These are phyloP conservation scores for Arxiozyma bovina DNA, from an alignment of 1,139 yeast genomes.

Conservation along the genomic window DNA sequence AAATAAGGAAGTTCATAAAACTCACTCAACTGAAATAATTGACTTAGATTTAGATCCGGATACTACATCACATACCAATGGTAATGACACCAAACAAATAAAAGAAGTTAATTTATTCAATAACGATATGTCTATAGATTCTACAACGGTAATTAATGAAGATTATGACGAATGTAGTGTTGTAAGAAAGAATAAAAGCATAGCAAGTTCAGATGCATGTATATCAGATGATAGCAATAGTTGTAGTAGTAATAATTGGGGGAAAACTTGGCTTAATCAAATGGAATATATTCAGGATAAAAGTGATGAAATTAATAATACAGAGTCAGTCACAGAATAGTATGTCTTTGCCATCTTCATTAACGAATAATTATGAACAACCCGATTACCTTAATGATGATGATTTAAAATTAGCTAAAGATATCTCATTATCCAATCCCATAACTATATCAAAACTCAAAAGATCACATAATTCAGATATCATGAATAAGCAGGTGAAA, in stretches of 20 bases:
- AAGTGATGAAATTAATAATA: neutral
- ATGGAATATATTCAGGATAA: neutral
- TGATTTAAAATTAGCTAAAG: constrained; percentile 20
- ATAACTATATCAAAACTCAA: constrained; percentile 24
- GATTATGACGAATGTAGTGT: neutral
- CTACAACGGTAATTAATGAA: neutral
- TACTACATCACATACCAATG: neutral
- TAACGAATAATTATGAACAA: constrained; percentile 11
- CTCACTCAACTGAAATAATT: neutral
- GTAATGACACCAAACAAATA: neutral
- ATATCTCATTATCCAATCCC: constrained; percentile 28
- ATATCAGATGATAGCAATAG: constrained; percentile 8
- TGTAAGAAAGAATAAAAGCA: neutral
- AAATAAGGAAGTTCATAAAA: neutral
- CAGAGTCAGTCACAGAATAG: neutral
- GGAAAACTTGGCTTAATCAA: neutral
- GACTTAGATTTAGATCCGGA: neutral
- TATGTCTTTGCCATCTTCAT: constrained; percentile 15
- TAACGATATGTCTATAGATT: neutral
- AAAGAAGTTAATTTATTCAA: neutral
- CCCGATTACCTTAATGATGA: constrained; percentile 9
- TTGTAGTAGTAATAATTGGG: neutral
- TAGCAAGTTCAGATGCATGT: constrained; percentile 7
- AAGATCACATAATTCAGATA: neutral
- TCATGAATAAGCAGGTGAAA: neutral